Base-by-base conservation (phyloP, 495 filamentous ascomycete species). In the Evernia prunastri region DNA sequence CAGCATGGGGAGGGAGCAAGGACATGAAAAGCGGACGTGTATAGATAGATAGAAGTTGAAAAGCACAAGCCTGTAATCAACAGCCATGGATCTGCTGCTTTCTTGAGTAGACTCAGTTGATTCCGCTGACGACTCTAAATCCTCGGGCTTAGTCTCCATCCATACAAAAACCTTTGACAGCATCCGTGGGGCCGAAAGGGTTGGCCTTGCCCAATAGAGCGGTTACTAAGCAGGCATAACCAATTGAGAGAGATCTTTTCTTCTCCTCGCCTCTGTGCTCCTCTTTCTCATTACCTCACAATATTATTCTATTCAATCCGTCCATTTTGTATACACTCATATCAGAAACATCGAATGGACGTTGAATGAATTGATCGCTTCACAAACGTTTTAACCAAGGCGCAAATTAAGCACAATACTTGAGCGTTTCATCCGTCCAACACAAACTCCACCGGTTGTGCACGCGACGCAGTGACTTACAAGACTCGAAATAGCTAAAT, bases 1-100 rank as follows among this genome's bases (percentile, higher is more conserved):
- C 86, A 94, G 62, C 20, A 59, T 37, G 1, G 29, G n/a, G 36
- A 39, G n/a, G 39, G 15, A 29, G 20, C n/a, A 53, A 40, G 62
- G 23, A 51, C 1, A 31, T 59, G 31, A 59, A 13, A 31, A 17
- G 17, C 3, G 29, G 3, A 53, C 17, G 3, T 53, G 11, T 45
- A 37, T 45, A 37, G 10, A 15, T 36, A 18, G n/a, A 9, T 23
- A 29, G 39, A 0, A 13, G 10, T 11, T 4, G 3, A n/a, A 27
- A 49, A 4, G 43, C 43, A 45, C 0, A 23, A 45, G 43, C 43
- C n/a, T 7, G 18, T n/a, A 4, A 20, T 20, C 4, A 1, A 45
- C n/a, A n/a, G 43, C 20, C n/a, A n/a, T n/a, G n/a, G n/a, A 18
- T 42, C 15, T 42, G 40, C 40, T 42, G n/a, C n/a, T n/a, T n/a